Evolutionary conservation across 805 yeast species (phyloP).

Genomic region (Lipomyces chichibuensis): DNA sequence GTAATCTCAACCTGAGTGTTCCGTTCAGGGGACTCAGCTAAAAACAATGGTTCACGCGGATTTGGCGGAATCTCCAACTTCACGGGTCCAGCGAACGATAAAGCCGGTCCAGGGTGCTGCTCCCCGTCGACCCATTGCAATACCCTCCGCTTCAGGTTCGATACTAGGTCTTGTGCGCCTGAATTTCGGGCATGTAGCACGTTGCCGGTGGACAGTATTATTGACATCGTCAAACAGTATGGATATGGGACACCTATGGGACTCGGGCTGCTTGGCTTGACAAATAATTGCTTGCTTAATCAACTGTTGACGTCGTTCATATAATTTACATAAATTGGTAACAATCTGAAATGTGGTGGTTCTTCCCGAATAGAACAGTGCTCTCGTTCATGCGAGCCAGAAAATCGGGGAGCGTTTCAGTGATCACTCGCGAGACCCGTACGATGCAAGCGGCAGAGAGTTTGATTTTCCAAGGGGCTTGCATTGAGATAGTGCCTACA

Average conservation of each 20-base stretch:
- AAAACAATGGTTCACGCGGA: slow-evolving; percentile 24
- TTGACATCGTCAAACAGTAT: slow-evolving; percentile 29
- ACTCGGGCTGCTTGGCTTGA: neutral
- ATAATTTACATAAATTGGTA: neutral
- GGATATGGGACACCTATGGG: neutral
- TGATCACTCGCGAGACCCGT: neutral
- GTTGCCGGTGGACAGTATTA: slow-evolving; percentile 32
- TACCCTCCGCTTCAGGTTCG: slow-evolving; percentile 20
- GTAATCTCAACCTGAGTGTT: slow-evolving; percentile 19
- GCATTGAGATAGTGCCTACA: neutral
- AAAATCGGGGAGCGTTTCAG: neutral
- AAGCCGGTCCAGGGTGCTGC: neutral
- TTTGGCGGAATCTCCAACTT: slow-evolving; percentile 17
- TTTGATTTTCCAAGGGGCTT: neutral
- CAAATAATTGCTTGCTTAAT: neutral
- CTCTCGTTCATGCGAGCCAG: neutral
- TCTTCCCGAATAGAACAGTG: neutral
- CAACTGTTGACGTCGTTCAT: neutral
- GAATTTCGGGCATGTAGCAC: slow-evolving; percentile 24
- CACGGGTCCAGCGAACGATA: neutral
- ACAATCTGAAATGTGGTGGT: neutral
- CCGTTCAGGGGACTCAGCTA: slow-evolving; percentile 7
- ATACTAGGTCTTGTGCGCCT: slow-evolving; percentile 14
- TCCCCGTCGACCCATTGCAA: slow-evolving; percentile 20
- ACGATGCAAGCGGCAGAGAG: neutral